Percentiles rank a stretch among this genome's conserved stretches.
phyloP scores from a whole-genome alignment of 176 grass and related monocot species.

The Typha latifolia region DNA sequence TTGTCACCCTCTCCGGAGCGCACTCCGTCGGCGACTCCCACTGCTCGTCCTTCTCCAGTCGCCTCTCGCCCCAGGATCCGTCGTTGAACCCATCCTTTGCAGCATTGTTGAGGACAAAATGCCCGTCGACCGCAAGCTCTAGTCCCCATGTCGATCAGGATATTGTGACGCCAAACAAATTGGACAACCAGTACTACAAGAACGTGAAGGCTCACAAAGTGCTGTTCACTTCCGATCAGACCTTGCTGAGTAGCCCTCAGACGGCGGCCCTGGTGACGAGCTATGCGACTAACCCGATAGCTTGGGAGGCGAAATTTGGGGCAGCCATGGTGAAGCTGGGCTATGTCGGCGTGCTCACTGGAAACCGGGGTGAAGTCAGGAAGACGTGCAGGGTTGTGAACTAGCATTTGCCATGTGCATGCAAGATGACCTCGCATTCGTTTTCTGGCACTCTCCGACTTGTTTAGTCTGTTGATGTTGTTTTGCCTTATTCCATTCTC shows the following conservation, averaged over 20 bases:
- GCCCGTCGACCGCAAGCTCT: slow-evolving; percentile 24
- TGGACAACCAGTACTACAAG: slow-evolving; percentile 49
- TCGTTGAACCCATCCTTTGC: slow-evolving; percentile 15
- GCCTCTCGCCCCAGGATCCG: background rate
- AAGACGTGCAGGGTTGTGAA: too few species aligned
- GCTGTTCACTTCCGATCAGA: slow-evolving; percentile 39
- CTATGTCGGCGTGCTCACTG: slow-evolving; percentile 11
- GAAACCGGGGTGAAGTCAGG: too few species aligned
- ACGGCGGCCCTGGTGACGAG: slow-evolving; percentile 1
- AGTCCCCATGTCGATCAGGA: slow-evolving; percentile 38
- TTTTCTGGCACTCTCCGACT: too few species aligned
- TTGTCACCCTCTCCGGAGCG: too few species aligned
- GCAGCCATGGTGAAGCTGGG: slow-evolving; percentile 41
- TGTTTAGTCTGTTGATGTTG: too few species aligned
- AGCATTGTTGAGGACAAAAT: background rate
- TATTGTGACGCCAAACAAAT: slow-evolving; percentile 7
- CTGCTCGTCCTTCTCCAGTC: background rate
- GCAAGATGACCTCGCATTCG: too few species aligned
- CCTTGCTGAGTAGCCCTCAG: slow-evolving; percentile 15
- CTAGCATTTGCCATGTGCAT: too few species aligned
- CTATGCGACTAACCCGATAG: background rate
- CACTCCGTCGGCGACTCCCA: too few species aligned
- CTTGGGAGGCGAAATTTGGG: slow-evolving; percentile 24
- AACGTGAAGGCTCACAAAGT: slow-evolving; percentile 33
- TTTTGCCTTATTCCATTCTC: too few species aligned